Percentiles rank a stretch among this genome's conserved stretches.
phyloP scores from a whole-genome alignment of 1,284 basidiomycete species.

The Phenoliferia sp. region DNA sequence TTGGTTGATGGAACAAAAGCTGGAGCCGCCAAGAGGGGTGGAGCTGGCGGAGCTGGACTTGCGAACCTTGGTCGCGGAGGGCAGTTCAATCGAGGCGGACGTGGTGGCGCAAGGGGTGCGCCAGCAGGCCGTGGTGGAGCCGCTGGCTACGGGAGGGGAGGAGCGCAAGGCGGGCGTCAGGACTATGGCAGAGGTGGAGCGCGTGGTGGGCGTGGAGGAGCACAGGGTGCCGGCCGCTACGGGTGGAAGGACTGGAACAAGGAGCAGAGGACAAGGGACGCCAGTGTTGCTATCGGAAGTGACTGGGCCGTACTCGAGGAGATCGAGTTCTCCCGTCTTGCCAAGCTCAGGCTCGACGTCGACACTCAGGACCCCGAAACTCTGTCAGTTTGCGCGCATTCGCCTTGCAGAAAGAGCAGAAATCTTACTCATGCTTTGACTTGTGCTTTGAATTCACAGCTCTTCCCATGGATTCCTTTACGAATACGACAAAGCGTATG shows the following conservation, averaged over 20 bases:
- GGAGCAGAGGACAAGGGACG: slow-evolving; percentile 90
- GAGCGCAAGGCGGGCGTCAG: slow-evolving; percentile 36
- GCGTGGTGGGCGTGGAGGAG: slow-evolving; percentile 17
- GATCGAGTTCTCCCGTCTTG: slow-evolving; percentile 89
- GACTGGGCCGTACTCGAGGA: slow-evolving; percentile 95
- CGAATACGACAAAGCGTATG: slow-evolving; percentile 91
- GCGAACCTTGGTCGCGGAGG: slow-evolving; percentile 7
- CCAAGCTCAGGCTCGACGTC: slow-evolving; percentile 87
- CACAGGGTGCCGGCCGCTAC: slow-evolving; percentile 62
- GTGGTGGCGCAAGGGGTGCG: slow-evolving; percentile 6
- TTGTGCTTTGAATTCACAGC: slow-evolving; percentile 46
- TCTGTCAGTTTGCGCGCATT: slow-evolving; percentile 55
- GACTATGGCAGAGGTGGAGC: slow-evolving; percentile 37
- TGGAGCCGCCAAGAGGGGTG: slow-evolving; percentile 41
- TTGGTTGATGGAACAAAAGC: slow-evolving; percentile 69
- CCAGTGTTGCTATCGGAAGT: slow-evolving; percentile 85
- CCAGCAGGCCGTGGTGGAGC: slow-evolving; percentile 21
- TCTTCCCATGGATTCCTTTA: slow-evolving; percentile 84
- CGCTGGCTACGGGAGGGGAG: slow-evolving; percentile 30
- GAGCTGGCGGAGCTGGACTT: slow-evolving; percentile 1
- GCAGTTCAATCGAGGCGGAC: slow-evolving; percentile 10
- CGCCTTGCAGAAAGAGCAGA: not conserved
- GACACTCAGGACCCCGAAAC: slow-evolving; percentile 70
- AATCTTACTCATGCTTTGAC: not conserved
- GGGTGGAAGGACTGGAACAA: slow-evolving; percentile 96